Percentiles rank a stretch among this genome's conserved stretches.
phyloP scores from a whole-genome alignment of 1,139 yeast genomes.

The Pichia cactophila region DNA sequence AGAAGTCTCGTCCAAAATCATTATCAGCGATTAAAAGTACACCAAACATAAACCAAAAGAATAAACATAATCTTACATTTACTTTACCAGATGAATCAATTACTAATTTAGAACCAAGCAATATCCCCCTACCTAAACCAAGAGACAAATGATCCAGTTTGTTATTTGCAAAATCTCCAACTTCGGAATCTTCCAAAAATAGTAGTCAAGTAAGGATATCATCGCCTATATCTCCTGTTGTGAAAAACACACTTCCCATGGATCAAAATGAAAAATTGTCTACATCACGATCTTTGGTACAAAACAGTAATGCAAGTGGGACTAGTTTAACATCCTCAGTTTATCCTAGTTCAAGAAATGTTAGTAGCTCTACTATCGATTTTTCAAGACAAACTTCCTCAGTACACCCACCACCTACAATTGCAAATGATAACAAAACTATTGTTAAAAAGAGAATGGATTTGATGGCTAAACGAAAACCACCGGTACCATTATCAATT shows the following conservation, averaged over 20 bases:
- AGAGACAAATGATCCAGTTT: background rate
- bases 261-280: background rate
- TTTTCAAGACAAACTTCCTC: slow-evolving; percentile 13
- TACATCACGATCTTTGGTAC: background rate
- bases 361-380: slow-evolving; percentile 6
- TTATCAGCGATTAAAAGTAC: background rate
- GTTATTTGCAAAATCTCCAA: background rate
- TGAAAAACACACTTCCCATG: background rate
- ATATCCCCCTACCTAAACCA: slow-evolving; percentile 3
- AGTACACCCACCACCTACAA: slow-evolving; percentile 10
- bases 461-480: slow-evolving; percentile 10
- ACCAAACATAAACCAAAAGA: background rate
- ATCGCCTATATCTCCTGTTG: slow-evolving; percentile 1
- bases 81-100: slow-evolving; percentile 11
- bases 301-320: background rate
- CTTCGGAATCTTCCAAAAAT: background rate
- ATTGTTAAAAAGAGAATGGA: slow-evolving; percentile 3
- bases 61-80: slow-evolving; percentile 6
- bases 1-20: slow-evolving; percentile 4
- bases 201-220: background rate
- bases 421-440: background rate
- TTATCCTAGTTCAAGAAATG: slow-evolving; percentile 5
- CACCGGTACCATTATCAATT: slow-evolving; percentile 13
- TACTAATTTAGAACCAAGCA: slow-evolving; percentile 3
- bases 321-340: slow-evolving; percentile 10